phyloP scores from a whole-genome alignment of 2,329 filamentous ascomycete species.

The Colletotrichum sojae region DNA sequence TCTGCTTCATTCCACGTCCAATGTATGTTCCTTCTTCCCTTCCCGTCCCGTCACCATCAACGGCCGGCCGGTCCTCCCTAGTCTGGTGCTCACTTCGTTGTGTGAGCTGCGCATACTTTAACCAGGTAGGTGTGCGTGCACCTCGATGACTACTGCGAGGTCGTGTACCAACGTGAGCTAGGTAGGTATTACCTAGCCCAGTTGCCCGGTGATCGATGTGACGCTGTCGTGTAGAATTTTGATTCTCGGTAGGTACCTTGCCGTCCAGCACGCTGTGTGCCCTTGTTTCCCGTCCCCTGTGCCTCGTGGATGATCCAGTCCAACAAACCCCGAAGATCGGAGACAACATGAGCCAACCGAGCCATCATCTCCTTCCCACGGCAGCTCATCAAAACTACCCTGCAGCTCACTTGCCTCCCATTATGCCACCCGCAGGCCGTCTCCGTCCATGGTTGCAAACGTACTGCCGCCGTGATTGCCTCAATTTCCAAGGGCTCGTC shows the following conservation, averaged over 20 bases:
- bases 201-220: background rate
- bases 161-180: background rate
- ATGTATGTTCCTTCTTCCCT: background rate
- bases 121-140: no score
- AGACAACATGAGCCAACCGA: constrained; percentile 6
- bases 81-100: no score
- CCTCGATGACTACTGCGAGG: no score
- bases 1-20: constrained; percentile 14
- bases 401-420: constrained; percentile 5
- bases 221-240: background rate
- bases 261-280: no score
- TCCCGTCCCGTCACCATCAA: no score
- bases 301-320: no score
- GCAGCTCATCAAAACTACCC: constrained; percentile 34
- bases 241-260: background rate
- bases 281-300: no score
- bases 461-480: background rate
- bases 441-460: background rate
- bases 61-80: no score
- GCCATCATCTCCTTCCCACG: background rate
- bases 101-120: no score
- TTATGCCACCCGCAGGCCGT: constrained; percentile 7
- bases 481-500: constrained; percentile 12
- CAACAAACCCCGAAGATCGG: background rate
- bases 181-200: background rate